phyloP scores from a whole-genome alignment of 2,329 filamentous ascomycete species.

The Cordyceps cicadae region DNA sequence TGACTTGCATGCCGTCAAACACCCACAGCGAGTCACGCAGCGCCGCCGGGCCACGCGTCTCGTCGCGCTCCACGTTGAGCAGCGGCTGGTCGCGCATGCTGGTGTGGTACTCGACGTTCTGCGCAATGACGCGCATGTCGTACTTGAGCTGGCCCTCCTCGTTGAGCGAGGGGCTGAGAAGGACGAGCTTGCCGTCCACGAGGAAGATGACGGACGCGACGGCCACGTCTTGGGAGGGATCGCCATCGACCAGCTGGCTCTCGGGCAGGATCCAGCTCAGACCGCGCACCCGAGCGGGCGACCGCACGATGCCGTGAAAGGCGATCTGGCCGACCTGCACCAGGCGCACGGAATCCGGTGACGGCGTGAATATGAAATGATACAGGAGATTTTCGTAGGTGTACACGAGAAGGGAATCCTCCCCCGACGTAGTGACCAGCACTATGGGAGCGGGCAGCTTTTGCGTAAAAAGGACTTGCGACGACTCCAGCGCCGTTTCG shows the following conservation, averaged over 20 bases:
- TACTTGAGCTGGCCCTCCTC: slow-evolving; percentile 85
- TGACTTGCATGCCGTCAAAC: slow-evolving; percentile 80
- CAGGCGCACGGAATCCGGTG: slow-evolving; percentile 61
- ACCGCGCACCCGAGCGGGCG: slow-evolving; percentile 82
- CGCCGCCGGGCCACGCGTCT: slow-evolving; percentile 32
- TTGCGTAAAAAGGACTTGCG: slow-evolving; percentile 67
- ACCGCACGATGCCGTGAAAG: slow-evolving; percentile 91
- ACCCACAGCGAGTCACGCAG: slow-evolving; percentile 87
- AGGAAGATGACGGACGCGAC: slow-evolving; percentile 90
- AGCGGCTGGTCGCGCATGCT: slow-evolving; percentile 77
- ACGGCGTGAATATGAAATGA: slow-evolving; percentile 79
- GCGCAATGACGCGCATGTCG: slow-evolving; percentile 93
- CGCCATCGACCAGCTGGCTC: slow-evolving; percentile 77
- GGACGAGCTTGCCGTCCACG: slow-evolving; percentile 93
- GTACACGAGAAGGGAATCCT: slow-evolving; percentile 92
- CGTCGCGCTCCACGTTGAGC: slow-evolving; percentile 24
- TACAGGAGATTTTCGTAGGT: slow-evolving; percentile 95
- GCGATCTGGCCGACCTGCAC: slow-evolving; percentile 97
- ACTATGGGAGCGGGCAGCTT: slow-evolving; percentile 79
- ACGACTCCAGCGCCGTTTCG: slow-evolving; percentile 67
- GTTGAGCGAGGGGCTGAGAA: slow-evolving; percentile 79
- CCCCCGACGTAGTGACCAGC: slow-evolving; percentile 77
- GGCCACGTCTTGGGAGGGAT: slow-evolving; percentile 90
- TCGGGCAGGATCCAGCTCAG: slow-evolving; percentile 96
- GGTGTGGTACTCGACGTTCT: slow-evolving; percentile 92